These are phyloP conservation scores for Phytopythium oedochilum DNA, from an alignment of 352 stramenopile genomes.

Conservation along the genomic window DNA sequence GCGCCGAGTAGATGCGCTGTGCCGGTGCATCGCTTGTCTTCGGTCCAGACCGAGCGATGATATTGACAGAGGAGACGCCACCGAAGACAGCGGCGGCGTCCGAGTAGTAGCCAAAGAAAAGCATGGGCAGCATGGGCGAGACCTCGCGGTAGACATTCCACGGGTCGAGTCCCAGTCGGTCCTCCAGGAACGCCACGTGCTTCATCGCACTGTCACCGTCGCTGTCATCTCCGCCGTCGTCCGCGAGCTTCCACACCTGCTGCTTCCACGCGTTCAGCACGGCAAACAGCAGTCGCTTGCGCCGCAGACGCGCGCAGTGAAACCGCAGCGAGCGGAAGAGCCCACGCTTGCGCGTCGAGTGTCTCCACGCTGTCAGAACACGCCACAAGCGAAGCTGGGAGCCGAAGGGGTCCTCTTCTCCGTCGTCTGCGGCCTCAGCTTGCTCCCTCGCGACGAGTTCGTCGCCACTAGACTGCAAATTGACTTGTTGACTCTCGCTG, in stretches of 20 bases:
- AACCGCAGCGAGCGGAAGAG: conserved; percentile 39
- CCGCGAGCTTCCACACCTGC: conserved; percentile 54
- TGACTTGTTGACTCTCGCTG: neutral
- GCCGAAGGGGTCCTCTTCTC: conserved; percentile 14
- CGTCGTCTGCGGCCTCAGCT: conserved; percentile 14
- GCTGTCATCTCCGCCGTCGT: conserved; percentile 11
- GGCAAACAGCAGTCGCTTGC: conserved; percentile 35
- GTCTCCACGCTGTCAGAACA: conserved; percentile 43
- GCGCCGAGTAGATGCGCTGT: conserved; percentile 13
- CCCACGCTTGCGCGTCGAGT: conserved; percentile 36
- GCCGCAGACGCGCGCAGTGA: conserved; percentile 35
- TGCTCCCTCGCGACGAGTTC: conserved; percentile 24
- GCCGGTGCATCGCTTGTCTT: neutral
- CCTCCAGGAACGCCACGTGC: conserved; percentile 37
- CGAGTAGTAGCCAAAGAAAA: conserved; percentile 60
- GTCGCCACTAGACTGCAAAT: neutral
- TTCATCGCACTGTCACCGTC: neutral
- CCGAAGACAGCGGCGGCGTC: conserved; percentile 55
- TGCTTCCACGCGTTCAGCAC: conserved; percentile 59
- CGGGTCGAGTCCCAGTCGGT: conserved; percentile 42
- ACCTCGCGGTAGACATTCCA: conserved; percentile 59
- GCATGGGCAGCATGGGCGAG: conserved; percentile 43
- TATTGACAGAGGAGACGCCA: conserved; percentile 14
- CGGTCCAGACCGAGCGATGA: neutral
- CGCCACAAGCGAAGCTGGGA: conserved; percentile 14